These are phyloP conservation scores for Massariosphaeria phaeospora DNA, from an alignment of 495 filamentous ascomycete species.

Conservation along the genomic window DNA sequence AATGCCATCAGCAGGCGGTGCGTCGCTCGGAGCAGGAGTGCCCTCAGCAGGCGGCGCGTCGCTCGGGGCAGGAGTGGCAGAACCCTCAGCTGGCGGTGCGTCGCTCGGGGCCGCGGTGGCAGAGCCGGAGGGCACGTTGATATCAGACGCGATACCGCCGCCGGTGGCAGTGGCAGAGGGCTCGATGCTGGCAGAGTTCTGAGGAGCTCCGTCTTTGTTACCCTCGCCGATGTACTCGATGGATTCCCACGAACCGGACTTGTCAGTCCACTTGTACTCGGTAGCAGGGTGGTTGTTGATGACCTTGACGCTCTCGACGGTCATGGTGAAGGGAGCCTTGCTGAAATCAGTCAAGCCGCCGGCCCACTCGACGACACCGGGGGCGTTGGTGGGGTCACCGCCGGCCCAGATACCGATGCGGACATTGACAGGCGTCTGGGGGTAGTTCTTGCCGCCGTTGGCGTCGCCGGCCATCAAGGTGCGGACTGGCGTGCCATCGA, in stretches of 20 bases:
- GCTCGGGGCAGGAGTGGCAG: slow-evolving; percentile 3
- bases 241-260: slow-evolving; percentile 48
- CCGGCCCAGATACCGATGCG: slow-evolving; percentile 84
- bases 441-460: slow-evolving; percentile 57
- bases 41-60: background rate
- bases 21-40: slow-evolving; percentile 5
- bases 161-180: slow-evolving; percentile 5
- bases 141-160: slow-evolving; percentile 7
- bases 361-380: slow-evolving; percentile 65
- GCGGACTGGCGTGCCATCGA: slow-evolving; percentile 65
- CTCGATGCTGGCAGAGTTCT: background rate
- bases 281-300: slow-evolving; percentile 64
- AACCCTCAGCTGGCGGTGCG: no score
- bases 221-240: slow-evolving; percentile 34
- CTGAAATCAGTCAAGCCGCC: slow-evolving; percentile 70
- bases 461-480: slow-evolving; percentile 60
- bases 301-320: slow-evolving; percentile 59
- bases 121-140: slow-evolving; percentile 8
- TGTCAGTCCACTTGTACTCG: slow-evolving; percentile 64
- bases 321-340: slow-evolving; percentile 70
- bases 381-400: slow-evolving; percentile 54
- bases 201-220: slow-evolving; percentile 13
- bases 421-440: slow-evolving; percentile 82
- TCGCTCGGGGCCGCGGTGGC: no score
- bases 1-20: no score